Evolutionary conservation across 2,329 filamentous ascomycete species (phyloP).

Genomic region (Ascochyta rabiei): DNA sequence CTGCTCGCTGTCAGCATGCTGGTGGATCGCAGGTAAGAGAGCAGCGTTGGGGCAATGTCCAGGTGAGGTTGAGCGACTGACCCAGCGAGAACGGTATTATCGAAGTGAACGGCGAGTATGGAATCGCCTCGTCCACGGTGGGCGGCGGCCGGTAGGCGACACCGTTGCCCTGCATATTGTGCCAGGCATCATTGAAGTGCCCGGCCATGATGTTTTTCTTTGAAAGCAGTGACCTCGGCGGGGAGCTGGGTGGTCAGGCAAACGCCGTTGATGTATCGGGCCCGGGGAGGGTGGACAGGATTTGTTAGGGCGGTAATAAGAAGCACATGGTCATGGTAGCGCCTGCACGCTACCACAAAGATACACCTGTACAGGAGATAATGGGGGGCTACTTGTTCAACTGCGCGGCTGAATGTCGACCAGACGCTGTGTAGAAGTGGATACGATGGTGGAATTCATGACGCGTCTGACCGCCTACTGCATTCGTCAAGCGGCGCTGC

Average conservation of each 20-base stretch:
- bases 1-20: conserved; percentile 39
- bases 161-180: conserved; percentile 40
- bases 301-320: conserved; percentile 18
- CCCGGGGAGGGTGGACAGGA: not conserved
- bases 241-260: conserved; percentile 7
- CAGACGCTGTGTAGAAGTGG: not conserved
- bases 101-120: conserved; percentile 82
- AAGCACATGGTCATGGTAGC: conserved; percentile 23
- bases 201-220: conserved; percentile 30
- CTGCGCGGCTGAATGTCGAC: not conserved
- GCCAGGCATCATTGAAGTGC: conserved; percentile 37
- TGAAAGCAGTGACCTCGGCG: not conserved
- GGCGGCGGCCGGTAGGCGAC: conserved; percentile 51
- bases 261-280: not conserved
- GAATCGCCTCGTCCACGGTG: conserved; percentile 74
- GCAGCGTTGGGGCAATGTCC: conserved; percentile 6
- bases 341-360: conserved; percentile 6
- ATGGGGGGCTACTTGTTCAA: conserved; percentile 3
- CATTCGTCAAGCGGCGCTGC: conserved; percentile 24
- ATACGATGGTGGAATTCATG: conserved; percentile 14
- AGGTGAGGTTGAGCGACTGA: conserved; percentile 50
- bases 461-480: conserved; percentile 39
- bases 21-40: conserved; percentile 25
- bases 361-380: conserved; percentile 10
- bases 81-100: conserved; percentile 79